Evolutionary conservation across 345 rosid genomes (phyloP).

Genomic region (Raphanus sativus): DNA sequence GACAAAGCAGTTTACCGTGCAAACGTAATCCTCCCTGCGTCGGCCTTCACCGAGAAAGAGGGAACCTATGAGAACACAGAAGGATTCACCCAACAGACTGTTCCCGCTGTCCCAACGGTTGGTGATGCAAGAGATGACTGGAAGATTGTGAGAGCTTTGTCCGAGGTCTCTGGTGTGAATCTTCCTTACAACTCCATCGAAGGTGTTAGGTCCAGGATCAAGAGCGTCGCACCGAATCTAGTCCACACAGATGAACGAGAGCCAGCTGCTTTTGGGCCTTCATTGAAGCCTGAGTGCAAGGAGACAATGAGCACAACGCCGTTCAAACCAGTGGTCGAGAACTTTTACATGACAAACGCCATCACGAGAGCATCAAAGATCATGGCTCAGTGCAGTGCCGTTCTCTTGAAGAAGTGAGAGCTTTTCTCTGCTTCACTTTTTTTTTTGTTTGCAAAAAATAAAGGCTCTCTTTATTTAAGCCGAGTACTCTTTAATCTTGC

Average conservation of each 20-base stretch:
- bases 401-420: conserved; percentile 70
- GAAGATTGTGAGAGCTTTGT: conserved; percentile 90
- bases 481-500: conserved; percentile 10
- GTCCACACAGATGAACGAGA: conserved; percentile 73
- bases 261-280: conserved; percentile 63
- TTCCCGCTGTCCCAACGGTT: conserved; percentile 96
- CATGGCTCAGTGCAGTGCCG: conserved; percentile 95
- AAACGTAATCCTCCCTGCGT: conserved; percentile 84
- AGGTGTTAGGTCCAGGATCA: conserved; percentile 69
- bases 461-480: conserved; percentile 28
- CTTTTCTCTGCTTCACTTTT: conserved; percentile 26
- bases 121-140: conserved; percentile 99
- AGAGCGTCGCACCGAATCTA: conserved; percentile 85
- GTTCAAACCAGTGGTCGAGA: conserved; percentile 60
- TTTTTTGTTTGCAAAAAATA: conserved; percentile 19
- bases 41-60: conserved; percentile 94
- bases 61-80: conserved; percentile 95
- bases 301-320: conserved; percentile 51
- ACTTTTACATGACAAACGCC: conserved; percentile 92
- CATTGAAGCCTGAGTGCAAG: conserved; percentile 56
- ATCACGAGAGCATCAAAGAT: conserved; percentile 97
- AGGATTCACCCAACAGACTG: conserved; percentile 81
- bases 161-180: conserved; percentile 73
- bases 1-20: conserved; percentile 85
- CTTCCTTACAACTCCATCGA: conserved; percentile 76